Conservation (phyloP, 164 flowering plant genomes). For the Aristolochia contorta region DNA sequence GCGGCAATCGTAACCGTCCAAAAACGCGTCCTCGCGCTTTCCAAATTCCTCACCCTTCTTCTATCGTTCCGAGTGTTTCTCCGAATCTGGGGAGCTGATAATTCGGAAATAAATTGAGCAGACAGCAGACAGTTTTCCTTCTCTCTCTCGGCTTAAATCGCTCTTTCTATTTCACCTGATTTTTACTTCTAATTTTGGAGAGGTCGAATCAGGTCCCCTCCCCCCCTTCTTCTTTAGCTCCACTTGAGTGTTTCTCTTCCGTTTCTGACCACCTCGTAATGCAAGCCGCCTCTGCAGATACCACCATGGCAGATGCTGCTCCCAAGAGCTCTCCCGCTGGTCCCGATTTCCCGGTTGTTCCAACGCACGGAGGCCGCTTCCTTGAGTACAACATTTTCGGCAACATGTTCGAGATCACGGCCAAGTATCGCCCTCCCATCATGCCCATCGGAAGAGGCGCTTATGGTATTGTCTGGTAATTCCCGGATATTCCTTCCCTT, state of each 20-base stretch:
- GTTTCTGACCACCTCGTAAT: neutral
- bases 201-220: neutral
- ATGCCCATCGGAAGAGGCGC: conserved; percentile 92
- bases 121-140: too few species aligned
- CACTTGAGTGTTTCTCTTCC: too few species aligned
- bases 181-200: neutral
- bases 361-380: conserved; percentile 60
- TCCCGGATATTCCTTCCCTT: neutral
- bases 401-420: conserved; percentile 64
- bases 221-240: neutral
- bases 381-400: conserved; percentile 68
- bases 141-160: too few species aligned
- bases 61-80: too few species aligned
- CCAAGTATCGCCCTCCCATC: conserved; percentile 78
- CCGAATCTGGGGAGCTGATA: too few species aligned
- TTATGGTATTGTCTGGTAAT: conserved; percentile 89
- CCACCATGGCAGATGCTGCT: conserved; percentile 18
- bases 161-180: neutral
- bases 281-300: neutral
- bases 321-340: conserved; percentile 9
- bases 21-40: too few species aligned
- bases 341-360: conserved; percentile 42
- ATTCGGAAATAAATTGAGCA: too few species aligned
- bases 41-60: too few species aligned
- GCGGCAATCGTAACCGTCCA: too few species aligned